Base-by-base conservation (phyloP, 164 flowering plant genomes). In the Stephania cephalantha region DNA sequence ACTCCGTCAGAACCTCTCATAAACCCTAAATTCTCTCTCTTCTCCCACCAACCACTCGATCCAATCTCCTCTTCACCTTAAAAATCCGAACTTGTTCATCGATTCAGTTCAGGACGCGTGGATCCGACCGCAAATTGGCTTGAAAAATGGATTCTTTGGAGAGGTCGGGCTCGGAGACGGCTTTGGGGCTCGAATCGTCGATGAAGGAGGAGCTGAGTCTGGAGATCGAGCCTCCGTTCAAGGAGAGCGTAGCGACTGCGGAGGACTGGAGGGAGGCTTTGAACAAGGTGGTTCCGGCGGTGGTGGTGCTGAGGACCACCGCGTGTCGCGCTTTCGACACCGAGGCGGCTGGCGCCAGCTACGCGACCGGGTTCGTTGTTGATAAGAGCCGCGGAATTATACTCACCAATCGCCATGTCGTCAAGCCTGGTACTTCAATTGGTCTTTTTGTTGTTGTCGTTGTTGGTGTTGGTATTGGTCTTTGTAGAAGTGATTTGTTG, bases 391-490 rank as follows among this genome's bases (percentile, higher is more conserved):
- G 92, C 0, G 98, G 98, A 18, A 91, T 95, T 71, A 91, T 95
- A n/a, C 94, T 95, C 71, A 93, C 97, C 20, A 95, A 95, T 83
- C 97, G 97, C 50, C 98, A 95, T 79, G 98, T 95, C 44, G 98
- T 95, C 64, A 95, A 91, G 84, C 91, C 98, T 53, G 98, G 98
- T 90, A 73, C 45, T 74, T 63, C 1, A 9, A 30, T 9, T 29
- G 53, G 5, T 6, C 61, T 4, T 48, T 71, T 48, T 75, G 9
- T 5, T 66, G 5, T 72, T 73, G 52, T 15, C 30, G 25, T 25
- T 0, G 25, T 25, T 25, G 25, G 25, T 25, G 67, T 20, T 29
- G 22, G 35, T 11, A 17, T 15, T 10, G 29, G n/a, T 53, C 18
- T 63, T 67, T 12, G 35, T 31, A 5, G 42, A 30, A 10, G 69